A percentile compares a stretch with the other conserved stretches of the same genome.
Evolutionary conservation across 345 rosid species (phyloP).

Genomic region (Ceriops tagal): DNA sequence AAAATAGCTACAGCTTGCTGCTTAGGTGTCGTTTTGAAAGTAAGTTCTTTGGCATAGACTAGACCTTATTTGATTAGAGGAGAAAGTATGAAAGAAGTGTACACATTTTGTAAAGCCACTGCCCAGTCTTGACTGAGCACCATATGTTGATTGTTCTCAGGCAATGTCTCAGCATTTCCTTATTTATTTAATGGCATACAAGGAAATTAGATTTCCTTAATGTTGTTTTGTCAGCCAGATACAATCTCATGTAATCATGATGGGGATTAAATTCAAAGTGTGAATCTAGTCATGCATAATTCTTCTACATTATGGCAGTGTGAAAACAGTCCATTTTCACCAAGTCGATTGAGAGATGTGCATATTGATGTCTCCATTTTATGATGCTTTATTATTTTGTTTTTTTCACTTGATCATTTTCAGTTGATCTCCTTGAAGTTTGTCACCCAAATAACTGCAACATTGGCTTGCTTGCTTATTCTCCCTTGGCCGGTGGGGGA

Average conservation of each 20-base stretch:
- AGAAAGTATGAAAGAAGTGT: background rate
- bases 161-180: too few relatives aligned
- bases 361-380: background rate
- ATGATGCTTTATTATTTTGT: background rate
- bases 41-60: conserved; percentile 17
- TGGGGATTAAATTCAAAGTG: too few relatives aligned
- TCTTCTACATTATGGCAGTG: too few relatives aligned
- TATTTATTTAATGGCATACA: too few relatives aligned
- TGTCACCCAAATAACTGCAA: conserved; percentile 86
- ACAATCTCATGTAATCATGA: too few relatives aligned
- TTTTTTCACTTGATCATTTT: conserved; percentile 11
- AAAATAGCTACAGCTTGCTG: conserved; percentile 78
- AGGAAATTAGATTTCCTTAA: too few relatives aligned
- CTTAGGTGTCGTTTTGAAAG: conserved; percentile 67
- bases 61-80: conserved; percentile 6
- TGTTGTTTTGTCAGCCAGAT: too few relatives aligned
- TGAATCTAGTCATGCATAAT: too few relatives aligned
- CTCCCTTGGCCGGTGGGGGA: conserved; percentile 76
- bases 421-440: conserved; percentile 90
- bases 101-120: too few relatives aligned
- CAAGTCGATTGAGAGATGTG: background rate
- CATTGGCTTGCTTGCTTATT: conserved; percentile 77
- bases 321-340: too few relatives aligned
- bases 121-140: too few relatives aligned
- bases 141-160: too few relatives aligned